Evolutionary conservation across 2,329 filamentous ascomycete species (phyloP), one percentile per base, ranked within the genome.

Genomic region (Xylaria sp.): DNA sequence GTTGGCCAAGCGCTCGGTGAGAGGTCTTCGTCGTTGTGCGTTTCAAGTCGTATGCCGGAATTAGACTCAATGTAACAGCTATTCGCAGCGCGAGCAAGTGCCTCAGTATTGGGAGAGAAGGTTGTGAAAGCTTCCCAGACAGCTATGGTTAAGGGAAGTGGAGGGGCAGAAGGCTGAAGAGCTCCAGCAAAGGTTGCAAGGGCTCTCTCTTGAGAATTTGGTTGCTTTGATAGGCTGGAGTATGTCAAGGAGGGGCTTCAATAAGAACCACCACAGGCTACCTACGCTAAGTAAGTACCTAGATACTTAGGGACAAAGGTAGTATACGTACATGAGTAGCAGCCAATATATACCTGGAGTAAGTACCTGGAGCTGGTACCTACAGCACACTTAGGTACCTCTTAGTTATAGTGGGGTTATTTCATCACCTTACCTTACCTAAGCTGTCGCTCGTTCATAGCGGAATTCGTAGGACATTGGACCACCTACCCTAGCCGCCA

Each of bases 131-230:
- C 23, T 32, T 25, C 32, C 53, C 44, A 37, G 25, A 32, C 18
- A 55, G 59, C 47, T 59, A 53, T 42, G 40, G 25, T 0, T 50
- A 48, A 53, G 51, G 32, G 40, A 48, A 47, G 66, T 47, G 53
- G 58, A 61, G 66, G 66, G 62, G 55, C 40, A 55, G 57, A 65
- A 69, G 66, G 66, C 66, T 69, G 66, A 68, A 60, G 40, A 27
- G 25, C 25, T 35, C 27, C 4, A 32, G 16, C 42, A 42, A 60
- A 50, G 35, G 58, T 50, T 32, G 40, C 25, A 23, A 25, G 25
- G 27, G 32, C 29, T 5, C 12, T 40, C 2, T 40, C 53, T 40
- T 3, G 9, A n/a, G n/a, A 51, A 4, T 57, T 55, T 37, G 16
- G 6, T 16, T 5, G 48, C 29, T 27, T 25, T 64, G 60, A 68